These are phyloP conservation scores for Elsinoe fawcettii DNA, from an alignment of 2,329 filamentous ascomycete genomes.

Conservation along the genomic window DNA sequence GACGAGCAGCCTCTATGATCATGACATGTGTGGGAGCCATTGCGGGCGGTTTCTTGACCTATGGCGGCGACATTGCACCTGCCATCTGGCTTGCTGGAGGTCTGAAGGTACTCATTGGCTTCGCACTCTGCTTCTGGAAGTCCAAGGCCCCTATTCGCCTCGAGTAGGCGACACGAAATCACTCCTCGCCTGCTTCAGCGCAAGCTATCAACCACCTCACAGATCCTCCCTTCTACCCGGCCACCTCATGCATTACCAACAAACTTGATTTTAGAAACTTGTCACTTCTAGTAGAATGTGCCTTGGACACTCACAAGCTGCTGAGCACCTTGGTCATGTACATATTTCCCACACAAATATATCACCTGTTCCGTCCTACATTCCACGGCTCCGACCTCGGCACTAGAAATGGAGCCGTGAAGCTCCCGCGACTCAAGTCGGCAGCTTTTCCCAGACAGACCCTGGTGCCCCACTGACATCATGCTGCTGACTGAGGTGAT, in stretches of 20 bases:
- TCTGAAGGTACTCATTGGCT: slow-evolving; percentile 33
- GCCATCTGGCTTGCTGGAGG: slow-evolving; percentile 42
- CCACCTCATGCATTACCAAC: not conserved
- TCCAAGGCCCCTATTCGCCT: not conserved
- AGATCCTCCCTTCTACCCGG: too few relatives aligned
- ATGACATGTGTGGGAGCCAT: slow-evolving; percentile 48
- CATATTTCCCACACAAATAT: not conserved
- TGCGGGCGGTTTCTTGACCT: slow-evolving; percentile 48
- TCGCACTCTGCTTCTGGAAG: slow-evolving; percentile 37
- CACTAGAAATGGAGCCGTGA: not conserved
- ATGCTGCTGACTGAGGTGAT: not conserved
- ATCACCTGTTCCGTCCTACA: not conserved
- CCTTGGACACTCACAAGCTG: not conserved
- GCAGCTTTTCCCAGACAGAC: not conserved
- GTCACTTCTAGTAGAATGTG: not conserved
- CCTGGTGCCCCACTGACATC: not conserved
- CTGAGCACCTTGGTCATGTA: not conserved
- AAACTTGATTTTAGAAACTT: not conserved
- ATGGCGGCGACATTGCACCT: slow-evolving; percentile 43
- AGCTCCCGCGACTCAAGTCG: not conserved
- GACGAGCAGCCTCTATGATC: slow-evolving; percentile 44
- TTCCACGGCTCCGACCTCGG: not conserved
- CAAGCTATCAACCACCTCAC: not conserved
- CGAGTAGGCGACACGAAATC: not conserved
- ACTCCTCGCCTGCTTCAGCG: too few relatives aligned